These are phyloP conservation scores for Geotrichum fermentans DNA, from an alignment of 1,139 yeast genomes.

Conservation along the genomic window DNA sequence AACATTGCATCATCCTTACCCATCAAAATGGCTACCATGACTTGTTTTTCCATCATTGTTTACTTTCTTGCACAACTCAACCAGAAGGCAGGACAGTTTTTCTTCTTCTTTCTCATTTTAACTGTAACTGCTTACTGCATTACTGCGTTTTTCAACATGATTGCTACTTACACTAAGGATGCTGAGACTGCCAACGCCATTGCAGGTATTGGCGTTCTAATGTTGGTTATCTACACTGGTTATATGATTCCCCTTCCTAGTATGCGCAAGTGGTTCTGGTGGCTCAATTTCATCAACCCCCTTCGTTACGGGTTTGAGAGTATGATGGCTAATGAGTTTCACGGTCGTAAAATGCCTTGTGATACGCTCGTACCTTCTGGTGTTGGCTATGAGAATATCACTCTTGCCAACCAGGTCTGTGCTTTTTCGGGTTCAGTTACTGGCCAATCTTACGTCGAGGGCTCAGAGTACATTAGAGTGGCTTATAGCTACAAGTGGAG, in stretches of 20 bases:
- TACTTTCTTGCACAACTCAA: conserved; percentile 42
- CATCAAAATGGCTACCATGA: conserved; percentile 33
- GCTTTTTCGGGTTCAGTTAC: conserved; percentile 40
- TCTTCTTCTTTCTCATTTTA: conserved; percentile 38
- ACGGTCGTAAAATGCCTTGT: conserved; percentile 42
- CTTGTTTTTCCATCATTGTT: conserved; percentile 37
- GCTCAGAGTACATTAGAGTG: conserved; percentile 40
- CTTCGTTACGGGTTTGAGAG: conserved; percentile 46
- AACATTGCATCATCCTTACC: conserved; percentile 39
- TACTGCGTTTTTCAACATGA: conserved; percentile 54
- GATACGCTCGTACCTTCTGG: conserved; percentile 34
- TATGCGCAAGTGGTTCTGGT: conserved; percentile 51
- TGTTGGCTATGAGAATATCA: conserved; percentile 37
- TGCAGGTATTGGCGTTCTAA: conserved; percentile 48
- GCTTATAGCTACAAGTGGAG: conserved; percentile 38
- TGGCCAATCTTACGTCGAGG: conserved; percentile 42
- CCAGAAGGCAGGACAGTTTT: conserved; percentile 42
- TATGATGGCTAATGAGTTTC: conserved; percentile 46
- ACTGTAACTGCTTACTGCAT: conserved; percentile 40
- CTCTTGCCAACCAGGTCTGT: conserved; percentile 42
- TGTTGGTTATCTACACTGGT: conserved; percentile 33
- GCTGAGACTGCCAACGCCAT: conserved; percentile 57
- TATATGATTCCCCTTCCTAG: conserved; percentile 46
- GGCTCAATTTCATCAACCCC: conserved; percentile 49
- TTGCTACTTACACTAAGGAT: conserved; percentile 52